Evolutionary conservation across 208 protist species (phyloP), one percentile per base, ranked within the genome.

Genomic region (Crithidia thermophila): DNA sequence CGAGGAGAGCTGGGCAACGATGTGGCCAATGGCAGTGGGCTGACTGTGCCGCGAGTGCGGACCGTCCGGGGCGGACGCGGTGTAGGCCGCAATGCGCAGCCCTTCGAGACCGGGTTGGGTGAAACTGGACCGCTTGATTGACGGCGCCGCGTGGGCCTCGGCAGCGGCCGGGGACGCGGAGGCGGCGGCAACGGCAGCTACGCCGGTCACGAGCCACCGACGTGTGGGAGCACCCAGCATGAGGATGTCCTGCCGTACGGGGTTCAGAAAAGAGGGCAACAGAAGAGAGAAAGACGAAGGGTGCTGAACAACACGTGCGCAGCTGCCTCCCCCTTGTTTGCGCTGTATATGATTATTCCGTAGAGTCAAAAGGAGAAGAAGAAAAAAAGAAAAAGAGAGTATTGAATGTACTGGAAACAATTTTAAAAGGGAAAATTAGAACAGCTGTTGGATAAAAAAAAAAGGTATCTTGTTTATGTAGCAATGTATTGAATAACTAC

Each of bases 1-100:
- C 31, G 82, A 81, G 10, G 85, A 88, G 31, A 95, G 76, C 55
- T 93, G 90, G 3, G 90, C 79, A 5, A 88, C 82, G 25, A 95
- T 79, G 47, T 82, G 81, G n/a, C 90, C 90, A 39, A 92, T 66
- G 37, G 87, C 84, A 43, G 87, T 72, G 45, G 87, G 75, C 40
- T 55, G 67, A 0, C 58, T 56, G 33, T 82, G 69, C 37, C 74
- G 72, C 7, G 75, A 65, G 33, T 27, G 51, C 14, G 59, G 74
- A 11, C 45, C 71, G 30, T 57, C 68, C 1, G 56, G 56, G 10
- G 78, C 75, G 1, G 69, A 27, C 3, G 57, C 27, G 9, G 42
- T 27, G 61, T 87, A 93, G 3, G 81, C 83, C 4, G 83, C 80
- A 42, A 93, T 75, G 43, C 87, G 72, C 46, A 93, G 76, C 8